Evolutionary conservation across 2,329 filamentous ascomycete species (phyloP), one percentile per base, ranked within the genome.

Genomic region (Simplicillium aogashimaense): DNA sequence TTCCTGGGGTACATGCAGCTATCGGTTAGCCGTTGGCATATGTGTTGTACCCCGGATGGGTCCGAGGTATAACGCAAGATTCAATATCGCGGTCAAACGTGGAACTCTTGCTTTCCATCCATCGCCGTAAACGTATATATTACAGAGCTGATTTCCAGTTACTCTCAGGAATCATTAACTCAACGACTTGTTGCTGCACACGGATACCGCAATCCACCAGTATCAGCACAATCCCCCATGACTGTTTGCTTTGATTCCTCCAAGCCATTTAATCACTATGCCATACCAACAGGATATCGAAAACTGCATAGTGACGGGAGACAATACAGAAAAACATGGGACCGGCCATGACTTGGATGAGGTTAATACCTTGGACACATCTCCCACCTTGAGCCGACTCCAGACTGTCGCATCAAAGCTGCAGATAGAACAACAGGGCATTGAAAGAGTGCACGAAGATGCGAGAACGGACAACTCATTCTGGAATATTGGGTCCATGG

Each of bases 391-490:
- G 20, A 25, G 20, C 20, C 20, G 20, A 25, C 47, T 78, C 1
- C 80, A 83, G 57, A 70, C 76, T 25, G 51, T 84, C 12, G 81
- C 79, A 1, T 78, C 72, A 34, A 77, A 70, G 50, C 68, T 82
- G 46, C 74, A 79, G 33, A 74, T 88, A 40, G 83, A 89, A 60
- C 77, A 84, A 61, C 67, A 83, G 53, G 83, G 83, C 40, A 85
- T 88, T 44, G 83, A 88, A 61, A 72, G 83, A 36, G 83, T 87
- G 29, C 82, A 81, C 0, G 74, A 76, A 40, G 67, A 81, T 51
- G 83, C 87, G 63, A 66, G 81, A 49, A 78, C 71, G 6, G 78
- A 85, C 56, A 72, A 64, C 29, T 76, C 74, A 17, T 70, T 83
- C 57, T 64, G 73, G 51, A 83, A 85, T 50, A 73, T 85, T 45